Conservation (phyloP, 2,329 filamentous ascomycete species). For the Monosporascus sp. region DNA sequence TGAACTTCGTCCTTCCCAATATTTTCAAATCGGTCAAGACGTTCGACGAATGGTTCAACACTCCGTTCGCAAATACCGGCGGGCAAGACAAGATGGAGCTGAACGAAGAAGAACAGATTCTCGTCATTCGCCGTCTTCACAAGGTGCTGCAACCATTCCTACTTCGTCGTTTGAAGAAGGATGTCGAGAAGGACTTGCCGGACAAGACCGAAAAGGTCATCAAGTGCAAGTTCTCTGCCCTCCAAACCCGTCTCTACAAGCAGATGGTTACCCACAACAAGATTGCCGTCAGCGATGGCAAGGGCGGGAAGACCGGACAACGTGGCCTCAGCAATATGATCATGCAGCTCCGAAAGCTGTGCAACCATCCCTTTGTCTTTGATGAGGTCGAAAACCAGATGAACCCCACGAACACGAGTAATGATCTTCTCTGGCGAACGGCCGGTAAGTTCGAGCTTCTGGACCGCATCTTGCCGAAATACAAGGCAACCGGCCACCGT, state of each 20-base stretch:
- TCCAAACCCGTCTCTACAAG: conserved; percentile 93
- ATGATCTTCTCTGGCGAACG: conserved; percentile 92
- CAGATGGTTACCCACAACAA: conserved; percentile 96
- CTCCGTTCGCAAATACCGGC: conserved; percentile 96
- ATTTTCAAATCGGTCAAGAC: conserved; percentile 99
- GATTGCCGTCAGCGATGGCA: conserved; percentile 89
- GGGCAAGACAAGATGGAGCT: conserved; percentile 98
- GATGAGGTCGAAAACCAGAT: conserved; percentile 97
- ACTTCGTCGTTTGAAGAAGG: conserved; percentile 96
- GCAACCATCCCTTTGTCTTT: conserved; percentile 98
- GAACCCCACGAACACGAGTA: conserved; percentile 83
- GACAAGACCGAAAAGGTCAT: conserved; percentile 99
- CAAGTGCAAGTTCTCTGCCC: conserved; percentile 95
- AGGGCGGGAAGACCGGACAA: conserved; percentile 89
- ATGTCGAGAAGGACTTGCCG: conserved; percentile 96
- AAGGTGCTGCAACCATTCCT: conserved; percentile 97
- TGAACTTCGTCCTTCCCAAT: conserved; percentile 96
- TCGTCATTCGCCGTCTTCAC: conserved; percentile 96
- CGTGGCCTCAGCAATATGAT: conserved; percentile 99
- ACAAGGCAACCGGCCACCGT: conserved; percentile 83
- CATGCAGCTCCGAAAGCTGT: conserved; percentile 97
- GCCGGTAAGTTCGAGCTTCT: conserved; percentile 96
- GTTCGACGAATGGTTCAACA: conserved; percentile 99
- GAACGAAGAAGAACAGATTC: conserved; percentile 98
- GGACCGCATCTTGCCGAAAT: conserved; percentile 89